phyloP scores from a whole-genome alignment of 75 land plant species.

The Selaginella moellendorffii region DNA sequence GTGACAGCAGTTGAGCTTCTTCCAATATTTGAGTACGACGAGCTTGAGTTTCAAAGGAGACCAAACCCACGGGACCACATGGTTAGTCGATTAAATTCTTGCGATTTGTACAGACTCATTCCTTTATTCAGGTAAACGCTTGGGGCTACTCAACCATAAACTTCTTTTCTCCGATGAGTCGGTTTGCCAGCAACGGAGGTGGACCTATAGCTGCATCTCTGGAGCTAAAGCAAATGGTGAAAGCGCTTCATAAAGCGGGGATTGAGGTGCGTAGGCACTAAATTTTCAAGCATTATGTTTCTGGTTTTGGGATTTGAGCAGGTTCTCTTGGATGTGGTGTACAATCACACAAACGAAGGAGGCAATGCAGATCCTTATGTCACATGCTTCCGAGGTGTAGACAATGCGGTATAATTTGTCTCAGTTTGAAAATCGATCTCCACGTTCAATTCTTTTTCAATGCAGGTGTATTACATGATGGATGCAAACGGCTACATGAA shows the following conservation, averaged over 20 bases:
- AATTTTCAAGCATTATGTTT: too few species aligned
- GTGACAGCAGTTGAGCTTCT: constrained; percentile 87
- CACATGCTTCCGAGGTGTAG: constrained; percentile 96
- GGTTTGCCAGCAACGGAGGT: constrained; percentile 85
- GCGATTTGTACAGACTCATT: background rate
- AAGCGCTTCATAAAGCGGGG: constrained; percentile 86
- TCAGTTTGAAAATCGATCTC: background rate
- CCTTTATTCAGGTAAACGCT: constrained; percentile 55
- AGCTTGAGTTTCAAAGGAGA: constrained; percentile 83
- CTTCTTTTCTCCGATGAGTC: constrained; percentile 98
- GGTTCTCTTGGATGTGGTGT: constrained; percentile 98
- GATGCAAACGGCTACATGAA: constrained; percentile 43
- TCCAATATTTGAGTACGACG: constrained; percentile 96
- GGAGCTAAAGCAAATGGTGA: constrained; percentile 91
- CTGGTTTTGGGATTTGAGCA: constrained; percentile 11
- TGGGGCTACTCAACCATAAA: constrained; percentile 99
- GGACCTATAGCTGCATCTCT: constrained; percentile 74
- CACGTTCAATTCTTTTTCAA: background rate
- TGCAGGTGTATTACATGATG: constrained; percentile 85
- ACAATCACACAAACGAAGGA: constrained; percentile 95
- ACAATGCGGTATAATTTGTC: constrained; percentile 48
- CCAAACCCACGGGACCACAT: constrained; percentile 89
- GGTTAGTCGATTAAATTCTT: constrained; percentile 26
- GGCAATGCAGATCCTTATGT: constrained; percentile 77
- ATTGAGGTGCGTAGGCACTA: constrained; percentile 71